Conservation (phyloP, 352 stramenopile species). For the Globisporangium parvum region DNA sequence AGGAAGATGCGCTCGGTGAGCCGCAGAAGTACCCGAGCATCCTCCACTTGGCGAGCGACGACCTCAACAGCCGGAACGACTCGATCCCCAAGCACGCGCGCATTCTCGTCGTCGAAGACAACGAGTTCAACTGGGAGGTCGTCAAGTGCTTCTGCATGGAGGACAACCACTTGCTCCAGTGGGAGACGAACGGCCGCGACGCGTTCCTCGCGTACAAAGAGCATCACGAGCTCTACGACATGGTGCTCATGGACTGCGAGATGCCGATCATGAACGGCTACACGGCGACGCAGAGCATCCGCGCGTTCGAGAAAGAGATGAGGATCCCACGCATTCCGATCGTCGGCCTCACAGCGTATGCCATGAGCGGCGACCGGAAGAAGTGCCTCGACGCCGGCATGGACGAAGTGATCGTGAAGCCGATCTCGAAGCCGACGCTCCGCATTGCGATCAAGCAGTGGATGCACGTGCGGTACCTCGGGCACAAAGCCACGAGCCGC, state of each 20-base stretch:
- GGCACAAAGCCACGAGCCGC: constrained; percentile 30
- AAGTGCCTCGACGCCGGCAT: constrained; percentile 81
- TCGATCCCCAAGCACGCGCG: constrained; percentile 57
- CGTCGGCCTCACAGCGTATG: constrained; percentile 79
- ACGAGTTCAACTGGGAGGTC: constrained; percentile 89
- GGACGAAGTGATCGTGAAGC: constrained; percentile 86
- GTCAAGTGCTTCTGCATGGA: constrained; percentile 84
- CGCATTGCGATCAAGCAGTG: constrained; percentile 69
- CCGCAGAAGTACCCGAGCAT: constrained; percentile 37
- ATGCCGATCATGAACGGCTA: constrained; percentile 88
- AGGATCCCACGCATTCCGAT: constrained; percentile 72
- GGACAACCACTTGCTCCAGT: constrained; percentile 77
- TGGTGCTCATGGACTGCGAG: constrained; percentile 84
- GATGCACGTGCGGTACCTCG: constrained; percentile 70
- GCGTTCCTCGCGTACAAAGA: constrained; percentile 69
- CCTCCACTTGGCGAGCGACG: constrained; percentile 14
- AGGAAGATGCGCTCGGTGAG: constrained; percentile 38
- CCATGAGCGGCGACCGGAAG: constrained; percentile 78
- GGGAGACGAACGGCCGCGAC: constrained; percentile 72
- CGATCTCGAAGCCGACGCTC: constrained; percentile 63
- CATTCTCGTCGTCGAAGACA: constrained; percentile 85
- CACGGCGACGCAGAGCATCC: constrained; percentile 63
- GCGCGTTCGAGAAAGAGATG: constrained; percentile 58
- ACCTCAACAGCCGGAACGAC: constrained; percentile 11
- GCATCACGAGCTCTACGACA: constrained; percentile 68